Conservation (phyloP, 148 eudicot genomes). For the Heliamphora exappendiculata region DNA sequence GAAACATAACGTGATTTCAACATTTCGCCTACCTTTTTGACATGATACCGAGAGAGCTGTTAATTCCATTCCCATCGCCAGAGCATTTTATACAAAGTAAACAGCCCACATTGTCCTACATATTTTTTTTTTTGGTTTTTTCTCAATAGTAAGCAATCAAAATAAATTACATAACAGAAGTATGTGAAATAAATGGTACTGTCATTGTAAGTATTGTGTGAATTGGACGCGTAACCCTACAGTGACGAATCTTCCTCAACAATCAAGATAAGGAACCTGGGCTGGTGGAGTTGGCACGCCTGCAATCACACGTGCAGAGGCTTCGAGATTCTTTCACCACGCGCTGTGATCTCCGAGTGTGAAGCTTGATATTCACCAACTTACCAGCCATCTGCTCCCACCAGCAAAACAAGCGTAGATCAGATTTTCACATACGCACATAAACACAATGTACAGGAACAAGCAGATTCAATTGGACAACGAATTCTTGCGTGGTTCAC, state of each 20-base stretch:
- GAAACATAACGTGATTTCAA: no score
- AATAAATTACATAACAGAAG: background rate
- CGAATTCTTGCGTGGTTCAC: background rate
- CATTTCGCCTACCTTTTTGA: no score
- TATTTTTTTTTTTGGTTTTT: no score
- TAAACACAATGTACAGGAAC: background rate
- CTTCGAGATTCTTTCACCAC: constrained; percentile 80
- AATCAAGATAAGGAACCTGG: constrained; percentile 16
- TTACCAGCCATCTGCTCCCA: constrained; percentile 78
- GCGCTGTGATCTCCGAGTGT: constrained; percentile 74
- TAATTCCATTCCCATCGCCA: background rate
- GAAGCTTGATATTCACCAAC: constrained; percentile 88
- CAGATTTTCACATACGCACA: background rate
- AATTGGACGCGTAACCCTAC: background rate
- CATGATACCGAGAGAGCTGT: background rate
- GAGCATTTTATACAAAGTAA: background rate
- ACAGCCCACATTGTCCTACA: background rate
- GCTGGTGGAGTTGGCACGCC: constrained; percentile 38
- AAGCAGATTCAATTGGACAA: background rate
- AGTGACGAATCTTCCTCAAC: background rate
- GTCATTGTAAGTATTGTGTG: background rate
- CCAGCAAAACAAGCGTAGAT: constrained; percentile 5
- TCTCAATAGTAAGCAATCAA: background rate
- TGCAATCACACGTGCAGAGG: constrained; percentile 71
- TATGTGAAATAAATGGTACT: background rate